These are phyloP conservation scores for Clonostachys rhizophaga DNA, from an alignment of 2,329 filamentous ascomycete genomes.

Conservation along the genomic window DNA sequence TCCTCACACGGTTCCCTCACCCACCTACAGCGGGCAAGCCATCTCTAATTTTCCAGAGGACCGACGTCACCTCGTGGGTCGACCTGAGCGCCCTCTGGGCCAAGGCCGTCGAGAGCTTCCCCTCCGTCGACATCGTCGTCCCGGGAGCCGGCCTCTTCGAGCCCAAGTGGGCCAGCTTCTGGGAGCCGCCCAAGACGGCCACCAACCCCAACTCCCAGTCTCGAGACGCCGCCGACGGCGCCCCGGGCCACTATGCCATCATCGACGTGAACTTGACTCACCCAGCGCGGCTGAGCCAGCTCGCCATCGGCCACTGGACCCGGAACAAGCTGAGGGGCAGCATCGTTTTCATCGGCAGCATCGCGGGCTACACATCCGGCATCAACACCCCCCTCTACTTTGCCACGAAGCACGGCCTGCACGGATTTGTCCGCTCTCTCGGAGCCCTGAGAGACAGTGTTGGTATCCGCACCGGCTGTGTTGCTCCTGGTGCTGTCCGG, in stretches of 20 bases:
- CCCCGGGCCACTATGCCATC: conserved; percentile 23
- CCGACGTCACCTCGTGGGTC: conserved; percentile 28
- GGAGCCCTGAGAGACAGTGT: conserved; percentile 18
- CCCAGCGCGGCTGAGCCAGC: conserved; percentile 28
- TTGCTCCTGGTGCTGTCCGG: conserved; percentile 24
- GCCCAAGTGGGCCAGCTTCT: conserved; percentile 26
- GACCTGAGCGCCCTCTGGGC: conserved; percentile 22
- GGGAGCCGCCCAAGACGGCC: conserved; percentile 21
- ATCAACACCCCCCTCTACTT: conserved; percentile 27
- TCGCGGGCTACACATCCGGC: conserved; percentile 20
- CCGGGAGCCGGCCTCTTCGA: conserved; percentile 30
- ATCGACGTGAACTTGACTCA: conserved; percentile 28
- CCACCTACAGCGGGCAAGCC: conserved; percentile 8
- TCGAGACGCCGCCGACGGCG: conserved; percentile 15
- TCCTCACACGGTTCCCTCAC: conserved; percentile 22
- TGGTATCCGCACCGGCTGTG: conserved; percentile 22
- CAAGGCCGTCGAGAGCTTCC: conserved; percentile 16
- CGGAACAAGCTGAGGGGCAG: conserved; percentile 16
- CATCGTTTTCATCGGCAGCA: conserved; percentile 24
- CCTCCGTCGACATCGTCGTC: conserved; percentile 26
- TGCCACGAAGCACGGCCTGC: conserved; percentile 28
- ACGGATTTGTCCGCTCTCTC: conserved; percentile 25
- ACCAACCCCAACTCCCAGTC: conserved; percentile 17
- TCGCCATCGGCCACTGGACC: conserved; percentile 30
- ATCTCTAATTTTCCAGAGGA: conserved; percentile 24